Base-by-base conservation (phyloP, 2,329 filamentous ascomycete genomes). In the Ceratocystis ficicola region DNA sequence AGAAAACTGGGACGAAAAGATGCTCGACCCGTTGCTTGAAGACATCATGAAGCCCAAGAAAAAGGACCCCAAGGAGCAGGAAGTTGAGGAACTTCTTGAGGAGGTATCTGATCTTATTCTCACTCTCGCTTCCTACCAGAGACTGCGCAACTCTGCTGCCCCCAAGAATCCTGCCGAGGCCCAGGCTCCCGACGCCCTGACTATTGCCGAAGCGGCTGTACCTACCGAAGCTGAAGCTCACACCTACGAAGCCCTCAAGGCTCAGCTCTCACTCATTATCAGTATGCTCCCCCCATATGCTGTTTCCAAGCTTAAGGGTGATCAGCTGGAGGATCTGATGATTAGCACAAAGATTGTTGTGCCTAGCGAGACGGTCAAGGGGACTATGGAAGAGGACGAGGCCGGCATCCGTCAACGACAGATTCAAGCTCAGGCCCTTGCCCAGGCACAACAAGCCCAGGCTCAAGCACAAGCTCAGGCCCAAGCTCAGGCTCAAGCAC, bases 321-420 rank as follows among this genome's bases (percentile, higher is more conserved):
- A 95, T 72, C 88, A 91, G 73, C 77, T 95, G n/a, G 87, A 86
- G 36, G 88, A 91, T 67, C 78, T 96, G 61, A 86, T 89, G 69
- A 87, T 95, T 72, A 93, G 87, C 76, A 89, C 85, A 59, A 90
- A 85, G 72, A 82, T 96, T 22, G 77, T 90, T 67, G 79, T 95
- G 60, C 84, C 88, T 68, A 85, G 82, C 5, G 85, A 87, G 63
- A 85, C 90, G 71, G 89, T 89, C 73, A 83, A 82, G 69, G 91
- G 91, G 3, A 84, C 87, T 3, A 86, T 95, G 83, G 90, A 95
- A 70, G 89, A 93, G 70, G 90, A 95, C 70, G 87, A 90, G 69
- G 80, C 80, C 48, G 82, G 81, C 50, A 73, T 80, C 41, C 81
- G 83, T 55, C 78, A 80, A 57, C 78, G 81, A 50, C 71, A 79